Evolutionary conservation across 2,329 filamentous ascomycete species (phyloP).

Genomic region (Ilyonectria sp.): DNA sequence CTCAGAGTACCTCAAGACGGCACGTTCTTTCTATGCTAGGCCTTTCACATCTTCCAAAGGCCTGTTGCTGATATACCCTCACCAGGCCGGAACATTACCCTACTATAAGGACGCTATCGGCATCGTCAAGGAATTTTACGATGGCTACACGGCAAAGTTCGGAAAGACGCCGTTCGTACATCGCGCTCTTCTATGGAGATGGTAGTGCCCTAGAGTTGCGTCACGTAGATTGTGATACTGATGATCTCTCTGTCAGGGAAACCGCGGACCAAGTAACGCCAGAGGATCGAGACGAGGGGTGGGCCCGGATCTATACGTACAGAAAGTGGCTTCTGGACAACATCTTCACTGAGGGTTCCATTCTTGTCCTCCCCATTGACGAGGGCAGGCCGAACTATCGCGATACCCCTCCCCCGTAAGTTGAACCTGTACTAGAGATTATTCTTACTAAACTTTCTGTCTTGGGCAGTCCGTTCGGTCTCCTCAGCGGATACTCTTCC

Average conservation of each 20-base stretch:
- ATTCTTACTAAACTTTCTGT: neutral
- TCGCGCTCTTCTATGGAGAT: neutral
- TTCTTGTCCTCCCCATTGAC: neutral
- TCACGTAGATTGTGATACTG: neutral
- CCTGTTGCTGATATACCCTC: neutral
- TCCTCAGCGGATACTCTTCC: neutral
- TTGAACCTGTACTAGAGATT: neutral
- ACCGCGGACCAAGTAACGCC: neutral
- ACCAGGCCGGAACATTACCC: neutral
- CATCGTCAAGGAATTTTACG: neutral
- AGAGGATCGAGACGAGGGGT: constrained; percentile 2
- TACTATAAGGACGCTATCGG: neutral
- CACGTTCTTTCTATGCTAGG: neutral
- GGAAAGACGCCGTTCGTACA: neutral
- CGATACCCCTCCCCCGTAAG: neutral
- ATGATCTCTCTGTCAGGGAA: neutral
- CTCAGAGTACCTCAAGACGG: neutral
- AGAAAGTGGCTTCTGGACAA: neutral
- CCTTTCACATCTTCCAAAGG: neutral
- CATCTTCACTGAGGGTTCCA: neutral
- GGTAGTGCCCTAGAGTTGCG: neutral
- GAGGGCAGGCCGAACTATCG: neutral
- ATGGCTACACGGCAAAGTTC: neutral
- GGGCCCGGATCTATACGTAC: neutral
- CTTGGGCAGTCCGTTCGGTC: neutral